Evolutionary conservation across 139 green algal species (phyloP).

Genomic region (Chlorella sp.): DNA sequence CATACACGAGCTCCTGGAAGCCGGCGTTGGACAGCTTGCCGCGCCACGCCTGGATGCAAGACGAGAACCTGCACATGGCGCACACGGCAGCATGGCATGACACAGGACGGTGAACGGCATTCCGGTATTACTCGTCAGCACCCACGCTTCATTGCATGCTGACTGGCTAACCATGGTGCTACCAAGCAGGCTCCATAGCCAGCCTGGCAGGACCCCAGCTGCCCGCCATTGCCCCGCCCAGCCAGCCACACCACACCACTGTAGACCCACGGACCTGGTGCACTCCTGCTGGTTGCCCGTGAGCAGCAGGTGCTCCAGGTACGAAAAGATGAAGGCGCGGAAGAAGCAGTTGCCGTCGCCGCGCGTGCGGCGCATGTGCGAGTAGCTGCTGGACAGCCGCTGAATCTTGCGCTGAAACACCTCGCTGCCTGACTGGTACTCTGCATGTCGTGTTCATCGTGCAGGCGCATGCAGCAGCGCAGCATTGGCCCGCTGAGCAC

Average conservation of each 20-base stretch:
- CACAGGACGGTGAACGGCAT: too few relatives aligned
- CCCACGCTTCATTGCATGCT: too few relatives aligned
- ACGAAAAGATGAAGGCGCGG: constrained; percentile 66
- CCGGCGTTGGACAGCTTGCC: constrained; percentile 47
- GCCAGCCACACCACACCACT: too few relatives aligned
- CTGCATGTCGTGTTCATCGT: too few relatives aligned
- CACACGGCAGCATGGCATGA: constrained; percentile 9
- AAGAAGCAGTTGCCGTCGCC: constrained; percentile 82
- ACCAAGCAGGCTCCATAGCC: too few relatives aligned
- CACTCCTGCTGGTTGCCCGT: constrained; percentile 13
- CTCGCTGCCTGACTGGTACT: constrained; percentile 58
- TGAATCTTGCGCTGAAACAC: constrained; percentile 74
- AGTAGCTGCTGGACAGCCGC: constrained; percentile 25
- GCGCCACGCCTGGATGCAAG: constrained; percentile 34
- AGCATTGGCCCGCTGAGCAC: too few relatives aligned
- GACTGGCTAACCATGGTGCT: too few relatives aligned
- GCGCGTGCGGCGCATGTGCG: constrained; percentile 15
- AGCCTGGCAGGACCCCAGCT: too few relatives aligned
- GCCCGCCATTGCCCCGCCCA: too few relatives aligned
- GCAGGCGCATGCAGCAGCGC: too few relatives aligned
- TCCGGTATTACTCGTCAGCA: too few relatives aligned
- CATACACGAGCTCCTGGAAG: constrained; percentile 72
- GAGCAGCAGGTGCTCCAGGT: constrained; percentile 65
- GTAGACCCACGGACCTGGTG: too few relatives aligned
- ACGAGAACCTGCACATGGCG: constrained; percentile 13